Percentiles rank a stretch among this genome's conserved stretches.
Conservation (phyloP, 768 basidiomycete species). For the Phallus indusiatus region DNA sequence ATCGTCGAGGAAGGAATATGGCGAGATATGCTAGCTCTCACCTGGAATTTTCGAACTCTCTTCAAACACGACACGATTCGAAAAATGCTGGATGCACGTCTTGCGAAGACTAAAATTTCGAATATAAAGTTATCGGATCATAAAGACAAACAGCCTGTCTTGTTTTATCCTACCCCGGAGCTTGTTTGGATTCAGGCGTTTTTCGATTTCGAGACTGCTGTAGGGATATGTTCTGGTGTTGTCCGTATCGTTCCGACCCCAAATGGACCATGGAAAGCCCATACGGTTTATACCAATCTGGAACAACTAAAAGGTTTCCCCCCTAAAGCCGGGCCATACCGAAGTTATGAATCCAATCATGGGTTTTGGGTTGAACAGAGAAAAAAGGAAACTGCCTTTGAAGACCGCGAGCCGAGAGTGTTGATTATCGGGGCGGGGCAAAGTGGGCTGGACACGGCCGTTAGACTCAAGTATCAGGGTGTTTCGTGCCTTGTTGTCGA, state of each 20-base stretch:
- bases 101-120: background rate
- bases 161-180: background rate
- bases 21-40: constrained; percentile 7
- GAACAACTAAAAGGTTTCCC: constrained; percentile 40
- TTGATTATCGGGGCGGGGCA: constrained; percentile 45
- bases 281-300: constrained; percentile 50
- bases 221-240: background rate
- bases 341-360: constrained; percentile 16
- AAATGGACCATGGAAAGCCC: constrained; percentile 44
- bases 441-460: constrained; percentile 46
- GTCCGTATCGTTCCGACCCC: background rate
- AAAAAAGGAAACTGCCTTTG: constrained; percentile 17
- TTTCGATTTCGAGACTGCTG: background rate
- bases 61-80: background rate
- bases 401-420: constrained; percentile 39
- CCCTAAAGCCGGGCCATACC: constrained; percentile 33
- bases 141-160: background rate
- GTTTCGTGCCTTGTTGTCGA: constrained; percentile 51
- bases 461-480: constrained; percentile 46
- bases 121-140: background rate
- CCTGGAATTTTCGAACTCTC: constrained; percentile 6
- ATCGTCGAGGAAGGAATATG: constrained; percentile 19
- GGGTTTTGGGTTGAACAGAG: background rate
- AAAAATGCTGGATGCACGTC: background rate
- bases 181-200: background rate